Evolutionary conservation across 345 rosid genomes (phyloP), one percentile per base, ranked within the genome.

Genomic region (Moricandia moricandioides): DNA sequence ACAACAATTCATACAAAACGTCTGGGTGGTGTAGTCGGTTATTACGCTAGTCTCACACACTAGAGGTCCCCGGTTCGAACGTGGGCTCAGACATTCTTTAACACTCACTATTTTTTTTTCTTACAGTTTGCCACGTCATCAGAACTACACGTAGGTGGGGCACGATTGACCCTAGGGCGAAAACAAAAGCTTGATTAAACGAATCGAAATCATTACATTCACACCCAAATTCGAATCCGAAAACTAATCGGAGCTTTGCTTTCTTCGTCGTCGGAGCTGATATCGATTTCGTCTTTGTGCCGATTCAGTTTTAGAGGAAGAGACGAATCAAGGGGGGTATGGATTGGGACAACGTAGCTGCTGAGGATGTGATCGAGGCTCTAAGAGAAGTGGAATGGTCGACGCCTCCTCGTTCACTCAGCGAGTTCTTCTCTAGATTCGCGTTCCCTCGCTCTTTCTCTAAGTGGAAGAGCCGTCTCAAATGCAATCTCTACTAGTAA

Each of bases 11-110:
- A 35, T 7, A 8, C 39, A 45, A 24, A 52, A 3, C 31, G 80
- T 77, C 71, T 77, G 80, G 76, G 80, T 77, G 62, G 80, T 77
- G 80, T 77, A 77, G 80, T 76, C 64, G 88, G 88, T 87, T 81
- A 86, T 87, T 87, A 85, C 85, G 84, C 85, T 86, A 91, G 92
- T 86, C 94, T 89, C 88, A 86, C 91, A 81, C 92, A 85, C 94
- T 84, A 85, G 84, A 87, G 89, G 87, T 84, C 93, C 85, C 86
- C 81, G 80, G 83, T 87, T 85, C 85, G 84, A 87, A 87, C 83
- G 85, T 88, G 85, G 87, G 83, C 87, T 84, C 84, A 85, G 86
- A 85, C 88, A 86, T 5, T 29, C 5, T 29, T 29, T 27, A 27
- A 27, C 29, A 1, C 29, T 27, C 3, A 8, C 45, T 9, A n/a